Evolutionary conservation across 257 asterid genomes (phyloP).

Genomic region (Cruciata laevipes): DNA sequence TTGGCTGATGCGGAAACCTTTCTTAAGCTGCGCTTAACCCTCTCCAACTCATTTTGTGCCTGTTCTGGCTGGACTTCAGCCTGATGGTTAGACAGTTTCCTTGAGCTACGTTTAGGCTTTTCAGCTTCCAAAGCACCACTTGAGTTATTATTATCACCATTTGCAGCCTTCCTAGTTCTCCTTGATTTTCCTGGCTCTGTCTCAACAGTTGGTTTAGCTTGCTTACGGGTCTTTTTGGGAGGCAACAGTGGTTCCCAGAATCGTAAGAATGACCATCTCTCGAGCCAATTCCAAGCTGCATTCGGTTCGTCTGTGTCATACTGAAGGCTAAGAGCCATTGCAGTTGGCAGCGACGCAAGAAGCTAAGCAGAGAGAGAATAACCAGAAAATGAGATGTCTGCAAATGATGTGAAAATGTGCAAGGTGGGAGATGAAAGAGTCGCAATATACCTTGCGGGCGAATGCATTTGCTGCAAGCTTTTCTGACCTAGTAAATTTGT

Average conservation of each 20-base stretch:
- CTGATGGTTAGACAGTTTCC: constrained; percentile 42
- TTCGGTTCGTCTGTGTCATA: constrained; percentile 66
- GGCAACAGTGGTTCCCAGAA: constrained; percentile 62
- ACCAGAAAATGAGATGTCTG: constrained; percentile 8
- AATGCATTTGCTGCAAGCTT: constrained; percentile 54
- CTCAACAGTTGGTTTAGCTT: constrained; percentile 30
- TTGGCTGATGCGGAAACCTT: constrained; percentile 56
- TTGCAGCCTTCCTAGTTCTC: constrained; percentile 61
- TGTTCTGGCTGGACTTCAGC: constrained; percentile 54
- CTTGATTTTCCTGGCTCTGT: constrained; percentile 54
- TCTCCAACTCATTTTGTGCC: constrained; percentile 44
- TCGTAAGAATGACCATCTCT: constrained; percentile 72
- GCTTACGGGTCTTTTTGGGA: constrained; percentile 38
- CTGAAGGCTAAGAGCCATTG: constrained; percentile 82
- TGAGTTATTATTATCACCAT: constrained; percentile 40
- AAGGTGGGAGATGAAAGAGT: constrained; percentile 12
- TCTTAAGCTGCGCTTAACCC: constrained; percentile 32
- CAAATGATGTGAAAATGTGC: not conserved
- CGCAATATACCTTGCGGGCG: constrained; percentile 51
- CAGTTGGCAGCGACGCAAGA: constrained; percentile 57
- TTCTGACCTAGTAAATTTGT: constrained; percentile 25
- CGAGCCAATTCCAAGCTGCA: constrained; percentile 84
- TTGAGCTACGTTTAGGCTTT: constrained; percentile 48
- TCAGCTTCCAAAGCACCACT: constrained; percentile 43
- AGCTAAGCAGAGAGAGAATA: constrained; percentile 43